Evolutionary conservation across 352 stramenopile species (phyloP).

Genomic region (Pilasporangium apinafurcum): DNA sequence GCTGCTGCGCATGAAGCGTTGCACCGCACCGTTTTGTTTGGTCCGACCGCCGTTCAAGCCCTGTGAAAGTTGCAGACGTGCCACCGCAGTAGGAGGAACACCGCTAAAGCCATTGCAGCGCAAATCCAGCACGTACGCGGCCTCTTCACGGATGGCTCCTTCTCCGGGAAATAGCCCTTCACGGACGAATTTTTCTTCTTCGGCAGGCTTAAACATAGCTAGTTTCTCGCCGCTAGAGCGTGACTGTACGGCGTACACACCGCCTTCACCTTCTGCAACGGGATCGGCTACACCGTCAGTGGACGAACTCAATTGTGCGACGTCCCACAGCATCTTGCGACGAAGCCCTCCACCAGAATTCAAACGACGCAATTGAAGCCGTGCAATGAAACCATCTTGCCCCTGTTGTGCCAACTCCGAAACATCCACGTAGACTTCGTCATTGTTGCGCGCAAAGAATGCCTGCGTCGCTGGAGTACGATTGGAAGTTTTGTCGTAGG

Average conservation of each 20-base stretch:
- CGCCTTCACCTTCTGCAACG: constrained; percentile 55
- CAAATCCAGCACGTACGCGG: constrained; percentile 69
- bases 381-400: constrained; percentile 67
- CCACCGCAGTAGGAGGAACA: constrained; percentile 67
- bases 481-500: constrained; percentile 10
- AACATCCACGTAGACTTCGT: constrained; percentile 72
- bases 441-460: constrained; percentile 4
- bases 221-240: constrained; percentile 61
- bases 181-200: constrained; percentile 75
- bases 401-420: constrained; percentile 59
- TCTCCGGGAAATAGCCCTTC: constrained; percentile 61
- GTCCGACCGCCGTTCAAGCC: constrained; percentile 24
- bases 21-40: constrained; percentile 69
- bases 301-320: constrained; percentile 43
- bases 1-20: constrained; percentile 74
- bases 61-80: constrained; percentile 45
- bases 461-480: constrained; percentile 4
- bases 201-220: constrained; percentile 76
- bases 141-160: constrained; percentile 71
- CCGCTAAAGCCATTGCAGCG: constrained; percentile 64
- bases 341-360: constrained; percentile 53
- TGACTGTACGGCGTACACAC: constrained; percentile 69
- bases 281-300: constrained; percentile 45
- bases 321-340: constrained; percentile 75
- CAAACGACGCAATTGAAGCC: constrained; percentile 46